Evolutionary conservation across 2,329 filamentous ascomycete species (phyloP).

Genomic region (Cladorrhinum sp.): DNA sequence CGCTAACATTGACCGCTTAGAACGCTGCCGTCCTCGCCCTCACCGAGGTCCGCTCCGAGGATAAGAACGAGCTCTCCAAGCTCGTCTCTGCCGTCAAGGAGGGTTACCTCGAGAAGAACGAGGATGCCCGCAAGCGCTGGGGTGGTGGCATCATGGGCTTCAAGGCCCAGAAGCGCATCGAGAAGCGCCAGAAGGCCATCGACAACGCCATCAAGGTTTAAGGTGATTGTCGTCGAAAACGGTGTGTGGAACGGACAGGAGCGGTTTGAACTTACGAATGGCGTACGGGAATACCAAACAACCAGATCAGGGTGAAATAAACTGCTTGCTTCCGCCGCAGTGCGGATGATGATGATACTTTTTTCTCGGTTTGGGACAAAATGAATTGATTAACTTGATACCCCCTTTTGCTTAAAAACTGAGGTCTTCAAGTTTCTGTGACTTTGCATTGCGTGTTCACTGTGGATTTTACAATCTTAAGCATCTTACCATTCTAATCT

Average conservation of each 20-base stretch:
- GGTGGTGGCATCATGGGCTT: slow-evolving; percentile 98
- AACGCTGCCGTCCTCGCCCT: slow-evolving; percentile 93
- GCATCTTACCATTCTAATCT: background rate
- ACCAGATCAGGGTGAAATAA: slow-evolving; percentile 31
- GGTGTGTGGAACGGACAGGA: slow-evolving; percentile 22
- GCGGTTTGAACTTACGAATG: slow-evolving; percentile 30
- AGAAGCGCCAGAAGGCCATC: slow-evolving; percentile 91
- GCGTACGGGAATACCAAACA: slow-evolving; percentile 37
- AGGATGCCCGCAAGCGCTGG: slow-evolving; percentile 89
- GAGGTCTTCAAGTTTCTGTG: slow-evolving; percentile 10
- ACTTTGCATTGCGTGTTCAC: background rate
- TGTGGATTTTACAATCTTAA: background rate
- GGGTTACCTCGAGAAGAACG: slow-evolving; percentile 93
- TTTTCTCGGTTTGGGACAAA: slow-evolving; percentile 19
- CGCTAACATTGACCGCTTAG: slow-evolving; percentile 46
- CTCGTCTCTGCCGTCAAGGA: slow-evolving; percentile 96
- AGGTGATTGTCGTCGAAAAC: slow-evolving; percentile 31
- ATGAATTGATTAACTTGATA: slow-evolving; percentile 24
- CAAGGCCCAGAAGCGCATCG: slow-evolving; percentile 76
- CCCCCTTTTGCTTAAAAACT: slow-evolving; percentile 13
- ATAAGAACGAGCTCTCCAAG: slow-evolving; percentile 98
- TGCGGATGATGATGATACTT: slow-evolving; percentile 19
- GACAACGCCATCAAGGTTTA: slow-evolving; percentile 99
- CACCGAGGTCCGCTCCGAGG: slow-evolving; percentile 95
- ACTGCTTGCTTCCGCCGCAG: slow-evolving; percentile 27